Evolutionary conservation across 805 yeast species (phyloP).

Genomic region (Nakazawaea siamensis): DNA sequence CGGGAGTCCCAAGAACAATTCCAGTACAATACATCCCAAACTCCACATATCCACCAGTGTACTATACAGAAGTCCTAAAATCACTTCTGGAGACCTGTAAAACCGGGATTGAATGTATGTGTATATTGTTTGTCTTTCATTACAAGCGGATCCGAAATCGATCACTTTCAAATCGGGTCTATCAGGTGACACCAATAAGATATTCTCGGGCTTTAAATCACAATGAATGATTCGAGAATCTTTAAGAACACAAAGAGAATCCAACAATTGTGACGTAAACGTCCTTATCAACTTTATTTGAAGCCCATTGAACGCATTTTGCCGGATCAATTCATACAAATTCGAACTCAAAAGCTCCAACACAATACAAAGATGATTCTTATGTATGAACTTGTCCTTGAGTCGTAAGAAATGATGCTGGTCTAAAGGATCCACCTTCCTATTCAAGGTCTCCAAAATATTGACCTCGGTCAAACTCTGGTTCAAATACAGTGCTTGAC

Average conservation of each 20-base stretch:
- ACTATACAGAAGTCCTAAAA: constrained; percentile 86
- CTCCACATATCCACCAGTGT: constrained; percentile 85
- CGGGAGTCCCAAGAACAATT: constrained; percentile 72
- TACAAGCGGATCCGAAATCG: constrained; percentile 95
- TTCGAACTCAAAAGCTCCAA: constrained; percentile 86
- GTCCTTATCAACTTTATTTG: constrained; percentile 70
- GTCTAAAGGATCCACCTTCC: constrained; percentile 59
- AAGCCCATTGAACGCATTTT: constrained; percentile 89
- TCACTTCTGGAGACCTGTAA: constrained; percentile 91
- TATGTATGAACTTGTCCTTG: constrained; percentile 85
- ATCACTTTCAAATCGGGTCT: constrained; percentile 84
- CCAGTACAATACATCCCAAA: constrained; percentile 52
- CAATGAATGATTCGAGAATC: constrained; percentile 86
- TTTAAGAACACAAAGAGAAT: constrained; percentile 73
- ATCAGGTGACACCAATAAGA: constrained; percentile 70
- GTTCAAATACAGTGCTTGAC: constrained; percentile 83
- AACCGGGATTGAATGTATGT: constrained; percentile 90
- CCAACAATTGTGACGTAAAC: constrained; percentile 74
- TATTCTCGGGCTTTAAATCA: constrained; percentile 95
- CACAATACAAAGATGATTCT: constrained; percentile 86
- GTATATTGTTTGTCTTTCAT: constrained; percentile 80
- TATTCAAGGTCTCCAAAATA: constrained; percentile 73
- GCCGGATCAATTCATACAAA: constrained; percentile 82
- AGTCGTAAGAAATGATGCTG: constrained; percentile 70
- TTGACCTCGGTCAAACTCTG: constrained; percentile 90